Evolutionary conservation across 1,284 basidiomycete genomes (phyloP).

Genomic region (Austroboletus niveus): DNA sequence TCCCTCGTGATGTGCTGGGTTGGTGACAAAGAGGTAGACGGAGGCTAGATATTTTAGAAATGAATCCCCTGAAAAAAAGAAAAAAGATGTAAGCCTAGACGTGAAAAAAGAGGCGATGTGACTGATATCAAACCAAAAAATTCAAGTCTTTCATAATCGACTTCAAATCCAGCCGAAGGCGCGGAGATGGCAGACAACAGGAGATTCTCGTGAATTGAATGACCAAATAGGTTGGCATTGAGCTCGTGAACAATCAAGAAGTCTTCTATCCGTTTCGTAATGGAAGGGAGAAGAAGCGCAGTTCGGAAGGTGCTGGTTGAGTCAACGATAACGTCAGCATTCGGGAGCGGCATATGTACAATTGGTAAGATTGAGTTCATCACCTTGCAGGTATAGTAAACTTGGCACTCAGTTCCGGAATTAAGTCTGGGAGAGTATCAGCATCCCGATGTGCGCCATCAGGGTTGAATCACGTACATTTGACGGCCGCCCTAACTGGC

Average conservation of each 20-base stretch:
- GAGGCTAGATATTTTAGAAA: conserved; percentile 78
- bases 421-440: conserved; percentile 53
- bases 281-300: conserved; percentile 66
- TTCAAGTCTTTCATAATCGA: conserved; percentile 79
- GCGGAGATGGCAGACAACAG: conserved; percentile 66
- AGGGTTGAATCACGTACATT: conserved; percentile 42
- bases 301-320: conserved; percentile 58
- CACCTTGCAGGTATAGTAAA: conserved; percentile 74
- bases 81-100: conserved; percentile 10
- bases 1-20: conserved; percentile 61
- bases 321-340: conserved; percentile 24
- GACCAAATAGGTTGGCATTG: conserved; percentile 65
- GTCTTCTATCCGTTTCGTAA: conserved; percentile 67
- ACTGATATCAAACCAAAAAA: conserved; percentile 56
- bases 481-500: conserved; percentile 44
- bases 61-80: conserved; percentile 58
- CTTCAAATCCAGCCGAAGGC: conserved; percentile 62
- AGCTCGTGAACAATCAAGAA: conserved; percentile 72
- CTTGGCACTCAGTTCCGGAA: conserved; percentile 73
- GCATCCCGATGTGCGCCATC: conserved; percentile 18
- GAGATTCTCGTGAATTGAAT: conserved; percentile 55
- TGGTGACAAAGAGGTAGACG: conserved; percentile 67
- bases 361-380: conserved; percentile 18
- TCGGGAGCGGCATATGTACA: conserved; percentile 15
- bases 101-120: conserved; percentile 9